Evolutionary conservation across 2,329 filamentous ascomycete genomes (phyloP).

Genomic region (Neodidymelliopsis sp.): DNA sequence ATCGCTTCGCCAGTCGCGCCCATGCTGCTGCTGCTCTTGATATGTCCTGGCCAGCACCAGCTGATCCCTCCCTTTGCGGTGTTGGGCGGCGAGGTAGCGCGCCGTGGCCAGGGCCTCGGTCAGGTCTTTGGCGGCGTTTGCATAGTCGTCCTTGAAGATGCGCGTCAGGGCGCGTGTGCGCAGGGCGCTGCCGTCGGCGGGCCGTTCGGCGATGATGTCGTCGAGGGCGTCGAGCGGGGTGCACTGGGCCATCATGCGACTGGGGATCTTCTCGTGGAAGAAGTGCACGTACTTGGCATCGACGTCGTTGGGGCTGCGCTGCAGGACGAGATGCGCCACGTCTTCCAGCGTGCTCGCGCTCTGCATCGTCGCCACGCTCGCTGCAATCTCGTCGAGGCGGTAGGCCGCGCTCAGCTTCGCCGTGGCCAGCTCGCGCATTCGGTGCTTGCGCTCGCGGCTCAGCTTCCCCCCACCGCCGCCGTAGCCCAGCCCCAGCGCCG

Average conservation of each 20-base stretch:
- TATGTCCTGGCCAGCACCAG: conserved; percentile 60
- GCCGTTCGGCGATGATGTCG: conserved; percentile 70
- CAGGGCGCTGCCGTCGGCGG: conserved; percentile 70
- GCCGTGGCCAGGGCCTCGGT: conserved; percentile 68
- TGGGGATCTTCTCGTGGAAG: conserved; percentile 89
- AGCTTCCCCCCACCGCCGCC: conserved; percentile 68
- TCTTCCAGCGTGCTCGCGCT: conserved; percentile 78
- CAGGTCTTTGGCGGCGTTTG: conserved; percentile 73
- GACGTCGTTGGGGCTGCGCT: conserved; percentile 70
- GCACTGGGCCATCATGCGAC: conserved; percentile 73
- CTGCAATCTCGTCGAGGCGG: conserved; percentile 81
- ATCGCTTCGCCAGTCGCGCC: conserved; percentile 58
- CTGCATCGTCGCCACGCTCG: conserved; percentile 85
- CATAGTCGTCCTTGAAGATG: conserved; percentile 77
- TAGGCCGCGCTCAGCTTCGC: conserved; percentile 81
- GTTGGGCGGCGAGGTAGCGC: conserved; percentile 62
- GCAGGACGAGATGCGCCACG: conserved; percentile 75
- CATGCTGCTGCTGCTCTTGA: conserved; percentile 47
- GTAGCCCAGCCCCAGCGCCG: conserved; percentile 12
- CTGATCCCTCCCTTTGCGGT: conserved; percentile 59
- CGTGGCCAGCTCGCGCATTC: conserved; percentile 81
- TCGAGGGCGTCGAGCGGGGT: conserved; percentile 72
- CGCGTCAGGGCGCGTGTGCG: conserved; percentile 78
- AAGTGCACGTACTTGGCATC: conserved; percentile 91
- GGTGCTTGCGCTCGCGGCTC: conserved; percentile 77